A percentile compares a stretch with the other conserved stretches of the same genome.
Conservation (phyloP, 1,284 basidiomycete genomes). For the Naganishia albida region DNA sequence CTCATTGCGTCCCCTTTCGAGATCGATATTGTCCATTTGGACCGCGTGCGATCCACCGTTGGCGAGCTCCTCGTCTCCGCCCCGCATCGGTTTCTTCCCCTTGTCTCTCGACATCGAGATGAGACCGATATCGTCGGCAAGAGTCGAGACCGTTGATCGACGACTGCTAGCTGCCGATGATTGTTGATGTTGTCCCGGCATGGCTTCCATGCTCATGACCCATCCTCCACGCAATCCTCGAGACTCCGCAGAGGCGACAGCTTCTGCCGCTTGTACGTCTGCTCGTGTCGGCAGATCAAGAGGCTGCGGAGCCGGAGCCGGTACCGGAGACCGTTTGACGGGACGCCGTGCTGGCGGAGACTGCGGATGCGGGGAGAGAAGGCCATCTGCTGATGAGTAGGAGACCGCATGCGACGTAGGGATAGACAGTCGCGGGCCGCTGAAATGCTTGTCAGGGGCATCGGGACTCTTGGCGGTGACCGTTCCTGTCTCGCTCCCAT, state of each 20-base stretch:
- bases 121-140: slow-evolving; percentile 24
- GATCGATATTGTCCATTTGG: slow-evolving; percentile 55
- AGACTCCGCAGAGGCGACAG: slow-evolving; percentile 51
- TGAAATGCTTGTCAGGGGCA: background rate
- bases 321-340: slow-evolving; percentile 6
- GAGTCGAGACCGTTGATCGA: slow-evolving; percentile 20
- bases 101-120: slow-evolving; percentile 13
- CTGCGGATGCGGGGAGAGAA: slow-evolving; percentile 45
- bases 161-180: slow-evolving; percentile 10
- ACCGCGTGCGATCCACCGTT: background rate
- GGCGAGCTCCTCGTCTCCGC: background rate
- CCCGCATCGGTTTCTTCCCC: slow-evolving; percentile 12
- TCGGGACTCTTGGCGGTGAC: background rate
- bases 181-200: slow-evolving; percentile 8
- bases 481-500: slow-evolving; percentile 12
- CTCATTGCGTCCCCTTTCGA: slow-evolving; percentile 47
- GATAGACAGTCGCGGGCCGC: background rate
- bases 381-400: slow-evolving; percentile 37
- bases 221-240: slow-evolving; percentile 53
- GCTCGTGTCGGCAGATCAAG: slow-evolving; percentile 54
- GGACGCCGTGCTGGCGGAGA: slow-evolving; percentile 8
- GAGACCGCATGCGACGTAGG: slow-evolving; percentile 36
- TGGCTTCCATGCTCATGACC: slow-evolving; percentile 46
- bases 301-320: slow-evolving; percentile 42
- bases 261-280: slow-evolving; percentile 54